These are phyloP conservation scores for Claviceps capensis DNA, from an alignment of 2,329 filamentous ascomycete species.

Conservation along the genomic window DNA sequence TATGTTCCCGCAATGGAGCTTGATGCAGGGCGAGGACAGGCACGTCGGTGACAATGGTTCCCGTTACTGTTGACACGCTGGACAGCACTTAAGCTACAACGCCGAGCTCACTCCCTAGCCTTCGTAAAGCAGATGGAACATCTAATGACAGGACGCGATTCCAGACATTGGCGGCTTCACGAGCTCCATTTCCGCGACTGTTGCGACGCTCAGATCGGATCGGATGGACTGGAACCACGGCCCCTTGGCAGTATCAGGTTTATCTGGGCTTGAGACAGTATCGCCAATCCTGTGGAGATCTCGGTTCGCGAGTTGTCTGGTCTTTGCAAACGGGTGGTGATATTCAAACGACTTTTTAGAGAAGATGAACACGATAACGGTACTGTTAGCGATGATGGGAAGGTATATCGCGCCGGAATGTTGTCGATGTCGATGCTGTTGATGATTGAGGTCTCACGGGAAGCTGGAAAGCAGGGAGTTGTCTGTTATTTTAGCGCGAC, in stretches of 20 bases:
- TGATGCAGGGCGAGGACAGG: constrained; percentile 1
- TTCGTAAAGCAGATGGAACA: neutral
- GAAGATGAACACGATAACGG: neutral
- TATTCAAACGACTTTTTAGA: neutral
- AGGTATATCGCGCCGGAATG: neutral
- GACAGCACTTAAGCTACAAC: constrained; percentile 8
- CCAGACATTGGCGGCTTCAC: constrained; percentile 13
- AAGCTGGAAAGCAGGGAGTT: neutral
- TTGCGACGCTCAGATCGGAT: constrained; percentile 7
- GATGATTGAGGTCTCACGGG: constrained; percentile 2
- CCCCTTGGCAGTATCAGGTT: neutral
- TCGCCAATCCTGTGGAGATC: neutral
- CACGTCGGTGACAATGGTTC: constrained; percentile 8
- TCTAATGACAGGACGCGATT: constrained; percentile 8
- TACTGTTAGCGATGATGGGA: neutral
- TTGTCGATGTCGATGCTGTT: neutral
- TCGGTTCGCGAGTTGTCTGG: neutral
- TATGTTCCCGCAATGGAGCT: constrained; percentile 2
- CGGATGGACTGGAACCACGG: neutral
- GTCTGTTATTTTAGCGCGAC: constrained; percentile 1
- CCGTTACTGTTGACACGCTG: constrained; percentile 1
- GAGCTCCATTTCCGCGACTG: constrained; percentile 27
- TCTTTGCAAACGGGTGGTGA: neutral
- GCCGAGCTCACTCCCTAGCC: constrained; percentile 2
- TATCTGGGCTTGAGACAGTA: neutral